These are phyloP conservation scores for Cryphonectria carpinicola DNA, from an alignment of 2,329 filamentous ascomycete genomes.

Conservation along the genomic window DNA sequence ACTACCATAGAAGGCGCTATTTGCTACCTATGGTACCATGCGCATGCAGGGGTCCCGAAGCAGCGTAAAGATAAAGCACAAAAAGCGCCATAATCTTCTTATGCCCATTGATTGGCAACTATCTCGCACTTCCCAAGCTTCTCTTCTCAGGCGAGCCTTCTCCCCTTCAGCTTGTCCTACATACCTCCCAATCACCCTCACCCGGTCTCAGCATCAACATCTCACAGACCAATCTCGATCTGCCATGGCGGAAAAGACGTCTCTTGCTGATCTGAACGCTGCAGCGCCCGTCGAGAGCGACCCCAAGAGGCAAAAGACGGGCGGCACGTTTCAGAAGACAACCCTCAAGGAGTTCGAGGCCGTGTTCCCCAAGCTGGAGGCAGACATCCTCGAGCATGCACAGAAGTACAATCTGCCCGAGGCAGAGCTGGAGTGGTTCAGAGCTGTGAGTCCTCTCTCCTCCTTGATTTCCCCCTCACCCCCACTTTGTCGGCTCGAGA, in stretches of 20 bases:
- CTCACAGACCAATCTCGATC: neutral
- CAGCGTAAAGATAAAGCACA: neutral
- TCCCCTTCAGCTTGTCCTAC: neutral
- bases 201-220: neutral
- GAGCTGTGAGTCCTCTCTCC: slow-evolving; percentile 61
- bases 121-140: neutral
- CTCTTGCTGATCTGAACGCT: slow-evolving; percentile 11
- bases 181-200: neutral
- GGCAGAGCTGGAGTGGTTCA: slow-evolving; percentile 83
- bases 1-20: neutral
- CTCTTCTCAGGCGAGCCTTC: neutral
- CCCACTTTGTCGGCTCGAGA: neutral
- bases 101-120: slow-evolving; percentile 3
- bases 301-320: slow-evolving; percentile 19
- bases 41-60: neutral
- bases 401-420: slow-evolving; percentile 81
- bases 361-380: slow-evolving; percentile 83
- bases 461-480: slow-evolving; percentile 25
- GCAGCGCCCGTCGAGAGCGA: slow-evolving; percentile 12
- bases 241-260: slow-evolving; percentile 17
- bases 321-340: slow-evolving; percentile 68
- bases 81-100: neutral
- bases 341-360: slow-evolving; percentile 87
- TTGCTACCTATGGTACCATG: neutral
- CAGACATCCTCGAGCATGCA: slow-evolving; percentile 79